Evolutionary conservation across 140 eudicot species (phyloP), one percentile per base, ranked within the genome.

Genomic region (Ambrosia hybrid): DNA sequence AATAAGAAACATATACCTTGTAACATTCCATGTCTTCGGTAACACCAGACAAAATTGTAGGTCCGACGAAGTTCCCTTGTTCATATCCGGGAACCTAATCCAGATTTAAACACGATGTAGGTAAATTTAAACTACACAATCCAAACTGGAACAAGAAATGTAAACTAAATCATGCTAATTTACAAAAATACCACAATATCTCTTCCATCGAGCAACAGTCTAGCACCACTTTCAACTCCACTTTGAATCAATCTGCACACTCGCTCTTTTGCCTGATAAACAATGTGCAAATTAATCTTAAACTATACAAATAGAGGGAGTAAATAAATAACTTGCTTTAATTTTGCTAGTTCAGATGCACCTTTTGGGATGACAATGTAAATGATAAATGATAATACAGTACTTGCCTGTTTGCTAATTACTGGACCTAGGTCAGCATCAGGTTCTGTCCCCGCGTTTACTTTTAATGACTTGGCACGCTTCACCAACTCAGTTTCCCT

Each of bases 391-490:
- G 45, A 53, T 14, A 14, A 17, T 14, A 53, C 30, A 72, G 34
- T 46, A 74, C 45, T 41, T 70, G 88, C 98, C 99, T 94, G 99
- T 75, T 87, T 88, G 85, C 87, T 94, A 71, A 94, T 94, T 63
- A 90, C 99, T 17, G 99, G 99, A 71, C 99, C 99, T 56, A 94
- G 88, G 88, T 94, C 97, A 49, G 97, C 96, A 71, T 79, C 89
- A 17, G 94, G 94, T 76, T 85, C 97, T 70, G 91, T 86, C 77
- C 99, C 97, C 36, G 83, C 89, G 78, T 80, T 88, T 58, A 94
- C 97, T 83, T 90, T 94, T 57, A 94, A 88, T 15, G 88, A 62
- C 79, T 88, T 90, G 63, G 97, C 94, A 64, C 88, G 93, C 81
- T 84, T 87, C 68, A 88, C 85, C 13, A 94, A 82, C 89, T 90